Percentiles rank a stretch among this genome's conserved stretches.
phyloP scores from a whole-genome alignment of 805 yeast species.

The Nakazawaea molendinolei region DNA sequence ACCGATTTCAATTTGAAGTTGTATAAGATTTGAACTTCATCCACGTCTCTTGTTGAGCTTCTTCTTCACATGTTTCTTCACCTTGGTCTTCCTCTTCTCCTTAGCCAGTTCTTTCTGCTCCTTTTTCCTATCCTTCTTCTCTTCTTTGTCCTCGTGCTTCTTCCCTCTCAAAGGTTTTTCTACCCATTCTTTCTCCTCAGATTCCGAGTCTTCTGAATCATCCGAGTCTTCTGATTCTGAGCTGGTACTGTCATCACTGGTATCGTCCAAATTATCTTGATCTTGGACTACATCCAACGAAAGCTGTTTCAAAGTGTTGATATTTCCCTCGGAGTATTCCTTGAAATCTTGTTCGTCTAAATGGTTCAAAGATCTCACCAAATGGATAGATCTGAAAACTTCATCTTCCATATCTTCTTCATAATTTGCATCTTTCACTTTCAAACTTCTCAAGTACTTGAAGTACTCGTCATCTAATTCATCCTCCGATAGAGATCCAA shows the following conservation, averaged over 20 bases:
- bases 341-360: conserved; percentile 86
- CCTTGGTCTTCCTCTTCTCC: conserved; percentile 74
- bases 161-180: conserved; percentile 53
- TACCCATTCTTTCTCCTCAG: conserved; percentile 32
- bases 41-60: conserved; percentile 46
- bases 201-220: conserved; percentile 28
- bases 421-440: conserved; percentile 44
- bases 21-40: conserved; percentile 15
- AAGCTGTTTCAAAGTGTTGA: conserved; percentile 54
- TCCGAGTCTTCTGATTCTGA: conserved; percentile 26
- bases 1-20: background rate
- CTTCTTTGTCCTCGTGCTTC: conserved; percentile 72
- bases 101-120: conserved; percentile 70
- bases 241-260: conserved; percentile 22
- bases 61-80: conserved; percentile 80
- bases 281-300: conserved; percentile 43
- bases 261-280: conserved; percentile 17
- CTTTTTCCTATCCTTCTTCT: conserved; percentile 66
- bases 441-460: conserved; percentile 40
- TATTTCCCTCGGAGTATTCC: conserved; percentile 71
- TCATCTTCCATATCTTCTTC: conserved; percentile 71
- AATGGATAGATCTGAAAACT: conserved; percentile 73
- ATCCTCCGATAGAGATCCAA: conserved; percentile 30
- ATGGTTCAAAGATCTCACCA: conserved; percentile 75
- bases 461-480: conserved; percentile 20